Evolutionary conservation across 2,329 filamentous ascomycete genomes (phyloP).

Genomic region (Diaporthe velutina): DNA sequence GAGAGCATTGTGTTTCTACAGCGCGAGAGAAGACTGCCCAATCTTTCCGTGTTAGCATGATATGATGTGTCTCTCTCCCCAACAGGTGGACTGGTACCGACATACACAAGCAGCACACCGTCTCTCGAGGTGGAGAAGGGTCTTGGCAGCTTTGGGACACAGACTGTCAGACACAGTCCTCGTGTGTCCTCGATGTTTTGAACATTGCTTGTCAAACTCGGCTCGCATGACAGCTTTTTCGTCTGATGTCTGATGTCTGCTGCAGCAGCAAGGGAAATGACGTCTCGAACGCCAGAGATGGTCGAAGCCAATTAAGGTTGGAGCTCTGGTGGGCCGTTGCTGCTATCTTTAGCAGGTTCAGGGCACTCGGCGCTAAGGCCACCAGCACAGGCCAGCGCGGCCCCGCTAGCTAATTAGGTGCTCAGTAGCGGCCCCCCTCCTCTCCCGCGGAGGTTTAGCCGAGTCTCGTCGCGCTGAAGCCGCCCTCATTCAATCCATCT

Average conservation of each 20-base stretch:
- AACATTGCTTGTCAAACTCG: constrained; percentile 15
- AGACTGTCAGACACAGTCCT: not conserved
- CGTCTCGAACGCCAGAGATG: not conserved
- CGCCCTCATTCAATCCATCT: constrained; percentile 16
- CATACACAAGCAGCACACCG: not conserved
- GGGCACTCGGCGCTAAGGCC: constrained; percentile 11
- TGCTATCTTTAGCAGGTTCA: constrained; percentile 28
- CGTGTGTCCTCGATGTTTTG: not conserved
- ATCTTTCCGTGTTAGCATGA: not conserved
- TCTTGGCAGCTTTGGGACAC: not conserved
- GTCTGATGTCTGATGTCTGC: not conserved
- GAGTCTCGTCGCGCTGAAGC: constrained; percentile 14
- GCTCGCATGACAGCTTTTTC: constrained; percentile 12
- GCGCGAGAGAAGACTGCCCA: not conserved
- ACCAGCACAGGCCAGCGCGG: constrained; percentile 24
- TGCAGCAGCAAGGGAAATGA: not conserved
- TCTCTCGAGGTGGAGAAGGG: not conserved
- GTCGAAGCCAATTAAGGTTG: constrained; percentile 31
- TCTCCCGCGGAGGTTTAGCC: constrained; percentile 20
- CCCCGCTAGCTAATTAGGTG: constrained; percentile 33
- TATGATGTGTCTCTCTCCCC: too few relatives aligned
- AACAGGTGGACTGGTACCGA: too few relatives aligned
- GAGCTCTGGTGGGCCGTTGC: constrained; percentile 33
- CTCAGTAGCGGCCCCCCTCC: constrained; percentile 4
- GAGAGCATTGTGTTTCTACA: not conserved